phyloP scores from a whole-genome alignment of 345 rosid genomes.

The Eucalyptus leucophloia region DNA sequence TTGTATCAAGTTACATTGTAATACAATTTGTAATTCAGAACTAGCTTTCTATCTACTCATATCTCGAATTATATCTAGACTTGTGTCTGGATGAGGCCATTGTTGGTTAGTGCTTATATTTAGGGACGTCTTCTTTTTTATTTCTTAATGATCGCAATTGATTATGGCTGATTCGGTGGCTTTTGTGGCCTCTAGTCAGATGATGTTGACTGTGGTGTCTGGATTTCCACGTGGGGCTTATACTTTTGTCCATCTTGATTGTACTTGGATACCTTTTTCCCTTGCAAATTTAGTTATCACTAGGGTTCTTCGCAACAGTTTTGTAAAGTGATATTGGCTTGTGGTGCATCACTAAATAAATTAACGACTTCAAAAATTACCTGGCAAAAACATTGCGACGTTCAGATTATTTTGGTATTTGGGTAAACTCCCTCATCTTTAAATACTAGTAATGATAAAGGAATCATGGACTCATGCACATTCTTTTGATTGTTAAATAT shows the following conservation, averaged over 20 bases:
- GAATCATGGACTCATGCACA: background rate
- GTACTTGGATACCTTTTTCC: background rate
- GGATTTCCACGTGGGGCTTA: background rate
- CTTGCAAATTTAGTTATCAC: background rate
- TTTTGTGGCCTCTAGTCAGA: background rate
- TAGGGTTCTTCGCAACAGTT: background rate
- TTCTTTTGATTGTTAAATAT: background rate
- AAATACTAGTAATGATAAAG: background rate
- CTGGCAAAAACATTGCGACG: background rate
- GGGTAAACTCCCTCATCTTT: background rate
- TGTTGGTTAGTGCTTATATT: background rate
- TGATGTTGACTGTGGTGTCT: background rate
- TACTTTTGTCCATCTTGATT: background rate
- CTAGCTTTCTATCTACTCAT: background rate
- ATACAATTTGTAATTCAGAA: background rate
- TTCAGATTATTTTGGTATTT: background rate
- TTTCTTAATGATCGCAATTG: background rate
- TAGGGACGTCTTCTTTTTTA: background rate
- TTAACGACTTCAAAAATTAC: background rate
- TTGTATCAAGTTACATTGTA: background rate
- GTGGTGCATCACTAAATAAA: background rate
- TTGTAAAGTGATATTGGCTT: background rate
- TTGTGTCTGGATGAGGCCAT: background rate
- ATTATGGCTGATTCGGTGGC: background rate
- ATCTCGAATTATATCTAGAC: background rate